Evolutionary conservation across 2,329 filamentous ascomycete species (phyloP), one percentile per base, ranked within the genome.

Genomic region (Diplodia intermedia): DNA sequence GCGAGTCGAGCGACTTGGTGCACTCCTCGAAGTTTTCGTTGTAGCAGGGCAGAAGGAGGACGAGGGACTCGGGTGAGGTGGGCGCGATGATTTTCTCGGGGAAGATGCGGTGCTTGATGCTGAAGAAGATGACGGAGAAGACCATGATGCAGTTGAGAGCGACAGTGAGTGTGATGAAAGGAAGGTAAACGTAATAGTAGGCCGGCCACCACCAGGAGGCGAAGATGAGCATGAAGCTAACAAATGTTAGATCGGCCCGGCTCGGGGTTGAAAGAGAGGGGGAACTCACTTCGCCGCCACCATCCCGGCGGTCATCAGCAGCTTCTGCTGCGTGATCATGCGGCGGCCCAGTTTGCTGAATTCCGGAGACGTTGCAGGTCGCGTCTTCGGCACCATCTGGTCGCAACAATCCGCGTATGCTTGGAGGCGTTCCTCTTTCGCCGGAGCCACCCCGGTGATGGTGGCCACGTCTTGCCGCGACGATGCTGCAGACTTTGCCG

Each of bases 31-130:
- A 72, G 0, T 81, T 83, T 71, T 85, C 82, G 70, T 84, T 85
- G 73, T 85, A 85, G 73, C 83, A 85, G 1, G 83, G 82, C 4
- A 85, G 75, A 38, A 84, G 72, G 36, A 83, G 71, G 2, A 84
- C 81, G 75, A 84, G 77, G 60, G 77, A 78, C 71, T 85, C 82
- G 0, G 81, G 81, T 75, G 76, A 0, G 26, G 63, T 56, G 8
- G 69, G 69, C 38, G 26, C 50, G 29, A 53, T 69, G 31, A 63
- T 20, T 9, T 68, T 38, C 60, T 68, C 66, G 56, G 73, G 40
- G 31, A 79, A 72, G 50, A 83, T 79, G 63, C 76, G 79, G 33
- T 81, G 36, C 26, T 68, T 63, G 68, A 68, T 49, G 65, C 66
- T 40, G 56, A 66, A 69, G 6, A 70, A 49, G 23, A 69, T 65